These are phyloP conservation scores for Ophiostoma tasmaniense DNA, from an alignment of 2,329 filamentous ascomycete genomes.

Conservation along the genomic window DNA sequence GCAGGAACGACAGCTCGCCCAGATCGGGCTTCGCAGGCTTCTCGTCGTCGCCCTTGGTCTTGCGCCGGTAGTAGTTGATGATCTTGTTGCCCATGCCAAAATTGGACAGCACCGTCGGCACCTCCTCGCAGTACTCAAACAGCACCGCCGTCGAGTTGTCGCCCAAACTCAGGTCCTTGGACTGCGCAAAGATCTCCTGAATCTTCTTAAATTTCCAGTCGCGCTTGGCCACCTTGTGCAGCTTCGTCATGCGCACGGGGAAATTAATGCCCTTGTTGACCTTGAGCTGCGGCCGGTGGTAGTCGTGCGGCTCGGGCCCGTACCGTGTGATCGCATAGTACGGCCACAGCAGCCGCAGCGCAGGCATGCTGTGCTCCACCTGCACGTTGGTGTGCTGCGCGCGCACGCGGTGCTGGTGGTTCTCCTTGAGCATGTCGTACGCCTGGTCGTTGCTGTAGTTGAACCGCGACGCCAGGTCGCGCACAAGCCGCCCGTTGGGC, in stretches of 20 bases:
- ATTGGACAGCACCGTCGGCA: conserved; percentile 84
- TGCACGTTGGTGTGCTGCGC: conserved; percentile 83
- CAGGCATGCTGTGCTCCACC: conserved; percentile 92
- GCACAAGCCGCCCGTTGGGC: conserved; percentile 60
- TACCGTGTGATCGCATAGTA: conserved; percentile 86
- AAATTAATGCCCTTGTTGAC: conserved; percentile 61
- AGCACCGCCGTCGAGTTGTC: conserved; percentile 85
- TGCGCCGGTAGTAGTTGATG: conserved; percentile 92
- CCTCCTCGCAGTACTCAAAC: conserved; percentile 92
- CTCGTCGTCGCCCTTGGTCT: conserved; percentile 66
- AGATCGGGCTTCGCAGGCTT: conserved; percentile 72
- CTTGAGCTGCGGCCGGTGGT: conserved; percentile 71
- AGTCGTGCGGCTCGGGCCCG: conserved; percentile 61
- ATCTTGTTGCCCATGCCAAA: conserved; percentile 96
- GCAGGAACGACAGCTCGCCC: conserved; percentile 77
- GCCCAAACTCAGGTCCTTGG: conserved; percentile 73
- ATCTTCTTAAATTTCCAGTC: conserved; percentile 70
- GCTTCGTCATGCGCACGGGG: conserved; percentile 62
- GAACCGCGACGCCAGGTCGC: conserved; percentile 71
- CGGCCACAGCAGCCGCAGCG: conserved; percentile 83
- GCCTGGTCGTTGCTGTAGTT: conserved; percentile 95
- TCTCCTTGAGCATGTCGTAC: conserved; percentile 92
- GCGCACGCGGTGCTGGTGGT: conserved; percentile 90
- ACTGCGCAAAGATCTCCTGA: conserved; percentile 68
- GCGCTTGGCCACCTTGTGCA: conserved; percentile 65